Evolutionary conservation across 371 early-diverging fungal species (phyloP).

Genomic region (Apophysomyces elegans): DNA sequence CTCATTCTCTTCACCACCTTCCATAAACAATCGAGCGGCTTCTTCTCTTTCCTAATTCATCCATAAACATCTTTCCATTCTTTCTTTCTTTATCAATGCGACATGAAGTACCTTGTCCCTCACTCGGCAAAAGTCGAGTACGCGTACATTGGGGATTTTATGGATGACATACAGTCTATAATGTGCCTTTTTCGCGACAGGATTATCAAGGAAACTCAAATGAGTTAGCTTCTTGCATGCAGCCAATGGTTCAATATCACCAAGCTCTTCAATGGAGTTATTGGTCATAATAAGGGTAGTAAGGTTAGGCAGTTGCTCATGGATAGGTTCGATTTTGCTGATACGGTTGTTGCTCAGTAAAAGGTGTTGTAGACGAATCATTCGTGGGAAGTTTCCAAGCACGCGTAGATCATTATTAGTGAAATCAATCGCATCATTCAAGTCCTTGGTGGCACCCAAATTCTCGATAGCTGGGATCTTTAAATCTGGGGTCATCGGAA

Average conservation of each 20-base stretch:
- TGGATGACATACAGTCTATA: constrained; percentile 86
- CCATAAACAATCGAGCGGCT: constrained; percentile 74
- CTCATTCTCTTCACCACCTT: constrained; percentile 62
- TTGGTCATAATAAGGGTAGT: constrained; percentile 83
- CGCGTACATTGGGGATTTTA: constrained; percentile 76
- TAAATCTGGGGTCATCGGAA: constrained; percentile 56
- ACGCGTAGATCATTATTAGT: constrained; percentile 89
- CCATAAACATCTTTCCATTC: not conserved
- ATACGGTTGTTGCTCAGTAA: constrained; percentile 89
- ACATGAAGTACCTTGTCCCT: constrained; percentile 54
- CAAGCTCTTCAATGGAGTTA: constrained; percentile 81
- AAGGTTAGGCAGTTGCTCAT: constrained; percentile 75
- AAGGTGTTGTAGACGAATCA: constrained; percentile 79
- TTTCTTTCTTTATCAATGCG: not conserved
- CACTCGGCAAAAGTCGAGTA: constrained; percentile 85
- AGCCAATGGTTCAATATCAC: constrained; percentile 79
- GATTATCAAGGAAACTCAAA: constrained; percentile 84
- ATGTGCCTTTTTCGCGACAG: constrained; percentile 78
- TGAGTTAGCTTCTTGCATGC: constrained; percentile 59
- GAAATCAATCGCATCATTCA: constrained; percentile 91
- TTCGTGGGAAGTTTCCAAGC: constrained; percentile 88
- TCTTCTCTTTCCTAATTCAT: constrained; percentile 72
- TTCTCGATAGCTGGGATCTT: constrained; percentile 94
- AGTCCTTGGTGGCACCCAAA: constrained; percentile 91
- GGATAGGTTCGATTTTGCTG: constrained; percentile 69